Percentiles rank a stretch among this genome's conserved stretches.
These are phyloP conservation scores for Calycina marina DNA, from an alignment of 2,329 filamentous ascomycete genomes.

Conservation along the genomic window DNA sequence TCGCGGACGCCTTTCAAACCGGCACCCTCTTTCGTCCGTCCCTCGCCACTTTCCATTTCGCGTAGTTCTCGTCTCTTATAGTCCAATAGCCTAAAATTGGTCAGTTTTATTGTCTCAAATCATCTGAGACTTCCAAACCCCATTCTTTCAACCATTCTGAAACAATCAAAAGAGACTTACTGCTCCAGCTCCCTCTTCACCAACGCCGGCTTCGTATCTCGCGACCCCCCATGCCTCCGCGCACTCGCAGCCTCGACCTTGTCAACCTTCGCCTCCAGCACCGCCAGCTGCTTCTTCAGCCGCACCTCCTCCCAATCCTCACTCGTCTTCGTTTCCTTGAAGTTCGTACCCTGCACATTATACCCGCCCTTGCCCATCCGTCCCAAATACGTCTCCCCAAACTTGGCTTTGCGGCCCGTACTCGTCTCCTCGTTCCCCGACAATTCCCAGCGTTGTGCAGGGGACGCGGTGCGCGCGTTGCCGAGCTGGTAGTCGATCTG, in stretches of 20 bases:
- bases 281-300: slow-evolving; percentile 79
- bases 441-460: slow-evolving; percentile 63
- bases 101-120: no score
- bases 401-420: slow-evolving; percentile 88
- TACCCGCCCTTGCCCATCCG: slow-evolving; percentile 65
- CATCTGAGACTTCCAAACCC: no score
- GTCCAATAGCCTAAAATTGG: no score
- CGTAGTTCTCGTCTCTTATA: slow-evolving; percentile 76
- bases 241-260: slow-evolving; percentile 64
- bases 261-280: slow-evolving; percentile 77
- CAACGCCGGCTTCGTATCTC: slow-evolving; percentile 72
- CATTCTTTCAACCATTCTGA: no score
- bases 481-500: slow-evolving; percentile 94
- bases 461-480: slow-evolving; percentile 46
- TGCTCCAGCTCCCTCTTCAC: slow-evolving; percentile 92
- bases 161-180: no score
- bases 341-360: slow-evolving; percentile 77
- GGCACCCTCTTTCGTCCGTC: slow-evolving; percentile 53
- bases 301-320: slow-evolving; percentile 96
- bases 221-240: slow-evolving; percentile 44
- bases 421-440: slow-evolving; percentile 65
- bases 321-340: slow-evolving; percentile 68
- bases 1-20: slow-evolving; percentile 65
- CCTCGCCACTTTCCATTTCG: slow-evolving; percentile 59
- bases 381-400: slow-evolving; percentile 91